Evolutionary conservation across 2,329 filamentous ascomycete species (phyloP), one percentile per base, ranked within the genome.

Genomic region (Colletotrichum zoysiae): DNA sequence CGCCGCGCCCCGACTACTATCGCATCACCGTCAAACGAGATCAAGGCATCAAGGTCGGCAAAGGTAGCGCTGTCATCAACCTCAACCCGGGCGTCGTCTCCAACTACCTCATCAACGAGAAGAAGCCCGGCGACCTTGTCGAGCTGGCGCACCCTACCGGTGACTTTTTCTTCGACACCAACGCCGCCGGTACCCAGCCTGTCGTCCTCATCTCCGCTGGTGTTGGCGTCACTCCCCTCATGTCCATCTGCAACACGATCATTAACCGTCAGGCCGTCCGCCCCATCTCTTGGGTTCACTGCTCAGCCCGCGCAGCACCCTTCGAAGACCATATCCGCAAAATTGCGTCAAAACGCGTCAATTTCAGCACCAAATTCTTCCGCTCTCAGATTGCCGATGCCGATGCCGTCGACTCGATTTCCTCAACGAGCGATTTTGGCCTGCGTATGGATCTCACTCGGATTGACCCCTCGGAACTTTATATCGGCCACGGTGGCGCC

Each of bases 11-110:
- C 11, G 85, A 88, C 61, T 88, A 90, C 79, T 92, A 93, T 80
- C 88, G 92, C 40, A 91, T 94, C 81, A 92, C 87, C 61, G 86
- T 95, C 68, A 93, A 93, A 85, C 88, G 86, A 71, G 91, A 94
- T 76, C 79, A 82, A 2, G 90, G 89, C 23, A 65, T 65, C 64
- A 72, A 69, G 71, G 80, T 79, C 67, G 76, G 79, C 71, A 81
- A 80, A 59, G 78, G 82, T 2, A 81, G 86, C n/a, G 81, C 84
- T 1, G 79, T 80, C 57, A 83, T 85, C 26, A 81, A 83, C 74
- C 80, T 85, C 26, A 85, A 89, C 75, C 87, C 89, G 0, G 92
- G 92, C 35, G 86, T 90, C 71, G 86, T 95, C 23, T 93, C 91
- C 61, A 94, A 93, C 77, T 82, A 92, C 51, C 83, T 95, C 46